phyloP scores from a whole-genome alignment of 495 filamentous ascomycete species.

The Melanomma pulvis-pyrius region DNA sequence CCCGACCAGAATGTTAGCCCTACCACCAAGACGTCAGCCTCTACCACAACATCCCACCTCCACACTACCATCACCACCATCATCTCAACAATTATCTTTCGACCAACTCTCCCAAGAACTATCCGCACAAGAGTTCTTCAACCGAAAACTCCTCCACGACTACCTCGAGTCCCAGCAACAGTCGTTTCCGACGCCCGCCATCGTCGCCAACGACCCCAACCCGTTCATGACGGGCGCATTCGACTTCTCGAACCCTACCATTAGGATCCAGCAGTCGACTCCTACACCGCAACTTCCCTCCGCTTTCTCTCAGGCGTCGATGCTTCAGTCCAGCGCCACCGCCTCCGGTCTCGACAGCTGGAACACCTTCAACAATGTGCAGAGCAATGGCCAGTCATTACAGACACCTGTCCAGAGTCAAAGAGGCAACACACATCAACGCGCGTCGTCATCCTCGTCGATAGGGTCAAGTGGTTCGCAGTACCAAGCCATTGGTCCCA shows the following conservation, averaged over 20 bases:
- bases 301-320: conserved; percentile 27
- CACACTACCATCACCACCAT: conserved; percentile 34
- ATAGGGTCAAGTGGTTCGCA: conserved; percentile 44
- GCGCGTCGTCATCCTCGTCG: conserved; percentile 45
- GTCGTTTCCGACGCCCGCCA: conserved; percentile 14
- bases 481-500: conserved; percentile 37
- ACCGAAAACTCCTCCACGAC: conserved; percentile 33
- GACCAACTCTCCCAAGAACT: conserved; percentile 28
- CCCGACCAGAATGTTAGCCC: conserved; percentile 33
- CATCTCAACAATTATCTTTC: conserved; percentile 20
- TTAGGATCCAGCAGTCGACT: conserved; percentile 42
- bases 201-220: conserved; percentile 25
- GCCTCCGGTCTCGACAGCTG: conserved; percentile 28
- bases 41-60: conserved; percentile 16
- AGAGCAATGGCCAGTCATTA: conserved; percentile 26
- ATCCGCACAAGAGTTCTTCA: conserved; percentile 18
- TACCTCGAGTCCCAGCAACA: conserved; percentile 38
- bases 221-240: conserved; percentile 38
- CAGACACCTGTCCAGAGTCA: conserved; percentile 30
- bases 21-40: conserved; percentile 37
- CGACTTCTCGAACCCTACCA: conserved; percentile 37
- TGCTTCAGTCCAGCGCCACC: conserved; percentile 25
- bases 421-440: conserved; percentile 38
- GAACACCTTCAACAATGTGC: conserved; percentile 33
- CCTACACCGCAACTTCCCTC: conserved; percentile 33